Percentiles rank a stretch among this genome's conserved stretches.
Conservation (phyloP, 495 filamentous ascomycete genomes). For the Penicillium verhagenii region DNA sequence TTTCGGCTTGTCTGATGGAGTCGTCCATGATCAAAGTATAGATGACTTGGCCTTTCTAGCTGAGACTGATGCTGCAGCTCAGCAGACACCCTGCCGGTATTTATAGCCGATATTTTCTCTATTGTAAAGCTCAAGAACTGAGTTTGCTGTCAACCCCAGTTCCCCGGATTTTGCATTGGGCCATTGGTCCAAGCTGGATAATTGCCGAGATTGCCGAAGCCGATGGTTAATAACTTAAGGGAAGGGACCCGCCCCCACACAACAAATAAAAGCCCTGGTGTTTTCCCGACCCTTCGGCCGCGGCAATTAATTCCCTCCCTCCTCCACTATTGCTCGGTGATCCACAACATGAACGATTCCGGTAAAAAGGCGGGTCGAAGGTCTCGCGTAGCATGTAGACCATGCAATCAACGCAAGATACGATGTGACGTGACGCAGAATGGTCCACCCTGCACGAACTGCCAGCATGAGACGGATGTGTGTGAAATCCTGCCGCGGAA, state of each 20-base stretch:
- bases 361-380: not conserved
- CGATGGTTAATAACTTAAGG: too few species aligned
- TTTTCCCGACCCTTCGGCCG: not conserved
- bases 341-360: not conserved
- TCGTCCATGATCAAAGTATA: not conserved
- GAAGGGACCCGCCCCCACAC: too few species aligned
- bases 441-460: conserved; percentile 1
- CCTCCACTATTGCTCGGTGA: not conserved
- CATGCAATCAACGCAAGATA: conserved; percentile 4
- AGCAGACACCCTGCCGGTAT: not conserved
- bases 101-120: not conserved
- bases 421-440: conserved; percentile 1
- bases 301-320: not conserved
- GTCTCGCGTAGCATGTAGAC: conserved; percentile 1
- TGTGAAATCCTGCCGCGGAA: conserved; percentile 5
- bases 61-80: not conserved
- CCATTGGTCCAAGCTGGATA: not conserved
- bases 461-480: not conserved
- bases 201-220: conserved; percentile 4
- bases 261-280: not conserved
- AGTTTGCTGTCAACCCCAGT: not conserved
- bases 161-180: conserved; percentile 3
- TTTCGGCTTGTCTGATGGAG: not conserved
- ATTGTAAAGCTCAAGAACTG: not conserved
- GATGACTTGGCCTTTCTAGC: not conserved